Evolutionary conservation across 805 yeast species (phyloP).

Genomic region (Candida sithepensis): DNA sequence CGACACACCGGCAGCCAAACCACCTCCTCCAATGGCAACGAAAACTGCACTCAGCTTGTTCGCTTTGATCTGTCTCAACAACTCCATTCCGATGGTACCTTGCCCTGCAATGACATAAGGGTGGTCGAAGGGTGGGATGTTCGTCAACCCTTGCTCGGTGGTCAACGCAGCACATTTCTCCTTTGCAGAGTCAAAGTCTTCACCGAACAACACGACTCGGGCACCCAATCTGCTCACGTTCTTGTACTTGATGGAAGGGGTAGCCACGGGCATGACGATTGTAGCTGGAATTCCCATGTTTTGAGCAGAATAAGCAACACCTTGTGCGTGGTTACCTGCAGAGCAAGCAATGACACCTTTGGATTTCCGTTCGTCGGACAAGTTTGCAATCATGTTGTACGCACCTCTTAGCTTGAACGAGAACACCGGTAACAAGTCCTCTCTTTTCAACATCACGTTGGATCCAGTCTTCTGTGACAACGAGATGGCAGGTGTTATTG

Average conservation of each 20-base stretch:
- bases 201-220: conserved; percentile 88
- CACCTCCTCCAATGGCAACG: conserved; percentile 97
- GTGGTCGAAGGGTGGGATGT: conserved; percentile 98
- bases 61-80: conserved; percentile 79
- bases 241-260: conserved; percentile 91
- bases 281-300: conserved; percentile 88
- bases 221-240: conserved; percentile 93
- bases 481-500: conserved; percentile 70
- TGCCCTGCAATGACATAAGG: conserved; percentile 99
- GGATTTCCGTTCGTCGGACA: conserved; percentile 60
- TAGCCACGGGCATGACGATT: conserved; percentile 96
- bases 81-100: conserved; percentile 94
- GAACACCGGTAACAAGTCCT: conserved; percentile 91
- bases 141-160: conserved; percentile 67
- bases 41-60: conserved; percentile 81
- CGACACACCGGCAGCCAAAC: conserved; percentile 86
- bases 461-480: conserved; percentile 74
- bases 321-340: conserved; percentile 99
- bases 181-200: conserved; percentile 94
- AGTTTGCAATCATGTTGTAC: conserved; percentile 91
- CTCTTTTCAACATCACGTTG: conserved; percentile 78
- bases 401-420: conserved; percentile 97
- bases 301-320: conserved; percentile 91
- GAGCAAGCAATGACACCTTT: conserved; percentile 96
- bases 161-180: conserved; percentile 77